Evolutionary conservation across 148 eudicot genomes (phyloP).

Genomic region (Nepenthes mirabilis): DNA sequence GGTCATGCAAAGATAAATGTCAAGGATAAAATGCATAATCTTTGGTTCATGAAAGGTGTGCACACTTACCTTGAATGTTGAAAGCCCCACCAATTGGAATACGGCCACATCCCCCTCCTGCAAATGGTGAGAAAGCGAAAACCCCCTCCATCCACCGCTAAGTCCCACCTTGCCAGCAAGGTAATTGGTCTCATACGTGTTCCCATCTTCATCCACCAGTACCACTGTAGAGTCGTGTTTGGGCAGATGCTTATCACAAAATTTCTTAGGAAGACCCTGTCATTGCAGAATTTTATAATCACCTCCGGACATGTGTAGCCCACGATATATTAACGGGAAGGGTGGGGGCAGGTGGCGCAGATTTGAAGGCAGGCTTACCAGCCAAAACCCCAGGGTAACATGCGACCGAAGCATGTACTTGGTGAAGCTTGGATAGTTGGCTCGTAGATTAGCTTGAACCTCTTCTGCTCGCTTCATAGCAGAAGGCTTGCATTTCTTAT

Average conservation of each 20-base stretch:
- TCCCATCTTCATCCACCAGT: slow-evolving; percentile 23
- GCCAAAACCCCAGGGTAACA: slow-evolving; percentile 23
- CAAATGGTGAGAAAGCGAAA: slow-evolving; percentile 19
- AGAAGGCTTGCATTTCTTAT: not conserved
- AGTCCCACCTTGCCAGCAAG: slow-evolving; percentile 19
- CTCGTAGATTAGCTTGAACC: slow-evolving; percentile 13
- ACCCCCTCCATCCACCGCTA: slow-evolving; percentile 31
- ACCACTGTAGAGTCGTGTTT: slow-evolving; percentile 2
- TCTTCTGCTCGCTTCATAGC: slow-evolving; percentile 21
- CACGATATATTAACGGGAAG: not conserved
- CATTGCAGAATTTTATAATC: too few species aligned
- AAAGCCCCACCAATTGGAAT: slow-evolving; percentile 15
- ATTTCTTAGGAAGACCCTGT: slow-evolving; percentile 20
- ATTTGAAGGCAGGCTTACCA: slow-evolving; percentile 14
- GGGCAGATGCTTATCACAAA: slow-evolving; percentile 21
- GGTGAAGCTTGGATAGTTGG: slow-evolving; percentile 18
- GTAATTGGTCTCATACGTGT: slow-evolving; percentile 8
- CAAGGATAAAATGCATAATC: not conserved
- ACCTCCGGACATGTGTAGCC: too few species aligned
- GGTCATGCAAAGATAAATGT: too few species aligned
- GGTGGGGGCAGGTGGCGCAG: not conserved
- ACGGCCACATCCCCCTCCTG: slow-evolving; percentile 23
- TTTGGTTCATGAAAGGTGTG: not conserved
- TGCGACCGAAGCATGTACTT: slow-evolving; percentile 25
- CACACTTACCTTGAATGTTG: slow-evolving; percentile 5